Percentiles rank a stretch among this genome's conserved stretches.
phyloP scores from a whole-genome alignment of 495 filamentous ascomycete species.

The Mytilinidion resinicola region DNA sequence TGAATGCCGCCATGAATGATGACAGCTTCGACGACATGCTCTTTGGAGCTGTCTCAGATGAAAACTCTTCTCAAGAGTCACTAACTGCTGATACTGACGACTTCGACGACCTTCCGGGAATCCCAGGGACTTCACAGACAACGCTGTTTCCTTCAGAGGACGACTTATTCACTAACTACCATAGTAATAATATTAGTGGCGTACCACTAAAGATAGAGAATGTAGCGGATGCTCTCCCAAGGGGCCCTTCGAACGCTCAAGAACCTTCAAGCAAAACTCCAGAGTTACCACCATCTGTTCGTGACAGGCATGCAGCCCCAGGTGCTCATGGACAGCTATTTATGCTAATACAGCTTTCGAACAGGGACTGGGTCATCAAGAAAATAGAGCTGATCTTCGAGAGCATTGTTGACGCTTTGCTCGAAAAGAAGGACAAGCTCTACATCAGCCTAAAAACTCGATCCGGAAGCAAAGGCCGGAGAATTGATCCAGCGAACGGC shows the following conservation, averaged over 20 bases:
- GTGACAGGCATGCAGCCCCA: background rate
- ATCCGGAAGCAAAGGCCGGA: constrained; percentile 5
- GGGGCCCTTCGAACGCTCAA: no score
- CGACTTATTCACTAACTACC: no score
- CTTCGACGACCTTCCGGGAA: background rate
- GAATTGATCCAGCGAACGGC: background rate
- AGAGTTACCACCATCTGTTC: background rate
- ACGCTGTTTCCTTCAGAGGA: background rate
- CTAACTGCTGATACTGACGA: constrained; percentile 12
- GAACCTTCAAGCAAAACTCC: no score
- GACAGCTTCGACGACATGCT: constrained; percentile 31
- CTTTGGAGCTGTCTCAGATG: constrained; percentile 8
- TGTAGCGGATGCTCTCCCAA: no score
- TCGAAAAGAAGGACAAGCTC: constrained; percentile 40
- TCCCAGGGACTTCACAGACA: background rate
- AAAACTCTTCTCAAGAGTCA: constrained; percentile 25
- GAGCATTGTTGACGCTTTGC: constrained; percentile 44
- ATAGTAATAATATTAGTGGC: no score
- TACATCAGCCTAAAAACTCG: constrained; percentile 40
- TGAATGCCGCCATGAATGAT: constrained; percentile 1
- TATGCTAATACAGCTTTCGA: no score
- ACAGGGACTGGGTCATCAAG: constrained; percentile 36
- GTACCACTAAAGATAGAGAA: no score
- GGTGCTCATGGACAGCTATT: no score
- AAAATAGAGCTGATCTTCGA: constrained; percentile 51